These are phyloP conservation scores for Blastobotrys elegans DNA, from an alignment of 1,139 yeast genomes.

Conservation along the genomic window DNA sequence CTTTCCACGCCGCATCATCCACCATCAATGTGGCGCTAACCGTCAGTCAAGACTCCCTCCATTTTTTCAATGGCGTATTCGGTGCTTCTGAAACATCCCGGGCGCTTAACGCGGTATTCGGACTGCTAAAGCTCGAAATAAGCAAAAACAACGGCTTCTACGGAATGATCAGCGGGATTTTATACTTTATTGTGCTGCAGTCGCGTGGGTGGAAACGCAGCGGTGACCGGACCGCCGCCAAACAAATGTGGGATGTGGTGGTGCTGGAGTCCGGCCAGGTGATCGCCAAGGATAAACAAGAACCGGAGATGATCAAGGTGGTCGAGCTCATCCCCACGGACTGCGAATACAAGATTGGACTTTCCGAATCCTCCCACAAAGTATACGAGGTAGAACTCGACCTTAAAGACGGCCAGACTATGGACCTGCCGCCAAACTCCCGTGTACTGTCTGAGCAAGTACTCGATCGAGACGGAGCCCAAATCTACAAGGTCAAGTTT, in stretches of 20 bases:
- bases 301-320: slow-evolving; percentile 24
- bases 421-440: slow-evolving; percentile 25
- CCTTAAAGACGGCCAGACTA: background rate
- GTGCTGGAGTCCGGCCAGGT: slow-evolving; percentile 33
- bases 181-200: slow-evolving; percentile 32
- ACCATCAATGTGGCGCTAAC: slow-evolving; percentile 25
- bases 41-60: slow-evolving; percentile 32
- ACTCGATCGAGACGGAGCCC: background rate
- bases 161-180: slow-evolving; percentile 29
- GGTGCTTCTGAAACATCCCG: slow-evolving; percentile 35
- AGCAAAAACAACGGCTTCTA: slow-evolving; percentile 28
- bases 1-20: slow-evolving; percentile 30
- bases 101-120: slow-evolving; percentile 31
- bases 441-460: slow-evolving; percentile 22
- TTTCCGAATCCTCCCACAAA: slow-evolving; percentile 24
- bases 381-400: slow-evolving; percentile 23
- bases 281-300: slow-evolving; percentile 9
- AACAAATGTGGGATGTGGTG: slow-evolving; percentile 32
- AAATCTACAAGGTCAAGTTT: background rate
- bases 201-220: slow-evolving; percentile 25
- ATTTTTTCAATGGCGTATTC: slow-evolving; percentile 31
- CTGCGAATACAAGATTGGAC: slow-evolving; percentile 25
- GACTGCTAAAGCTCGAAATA: slow-evolving; percentile 29
- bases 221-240: background rate
- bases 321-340: slow-evolving; percentile 27